Percentiles rank a stretch among this genome's conserved stretches.
Evolutionary conservation across 805 yeast genomes (phyloP).

Genomic region (Ogataea allantospora): DNA sequence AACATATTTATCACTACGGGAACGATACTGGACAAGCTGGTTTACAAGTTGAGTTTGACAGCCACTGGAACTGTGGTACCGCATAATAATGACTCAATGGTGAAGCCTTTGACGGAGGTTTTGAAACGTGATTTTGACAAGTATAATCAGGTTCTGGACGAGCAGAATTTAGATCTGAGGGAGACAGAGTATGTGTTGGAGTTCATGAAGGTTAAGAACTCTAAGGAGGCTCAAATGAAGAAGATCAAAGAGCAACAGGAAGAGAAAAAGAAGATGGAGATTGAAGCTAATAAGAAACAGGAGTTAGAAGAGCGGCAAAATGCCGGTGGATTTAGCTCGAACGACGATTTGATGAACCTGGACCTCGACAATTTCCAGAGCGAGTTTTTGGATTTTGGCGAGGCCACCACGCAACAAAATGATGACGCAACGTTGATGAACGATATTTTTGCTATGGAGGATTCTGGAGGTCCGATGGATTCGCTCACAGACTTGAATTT

Average conservation of each 20-base stretch:
- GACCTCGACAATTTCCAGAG: constrained; percentile 28
- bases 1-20: constrained; percentile 35
- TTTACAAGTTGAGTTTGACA: constrained; percentile 25
- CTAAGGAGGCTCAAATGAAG: constrained; percentile 24
- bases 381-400: constrained; percentile 21
- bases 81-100: constrained; percentile 29
- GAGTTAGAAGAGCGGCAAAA: constrained; percentile 15
- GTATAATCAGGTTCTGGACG: constrained; percentile 32
- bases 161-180: constrained; percentile 27
- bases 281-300: constrained; percentile 17
- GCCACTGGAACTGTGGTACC: constrained; percentile 29
- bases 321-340: constrained; percentile 12
- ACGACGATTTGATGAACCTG: constrained; percentile 29
- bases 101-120: constrained; percentile 25
- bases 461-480: constrained; percentile 8
- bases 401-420: constrained; percentile 5
- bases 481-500: constrained; percentile 28
- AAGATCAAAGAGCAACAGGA: constrained; percentile 21
- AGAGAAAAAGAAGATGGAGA: constrained; percentile 25
- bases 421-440: constrained; percentile 11
- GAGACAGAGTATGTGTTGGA: constrained; percentile 30
- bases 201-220: constrained; percentile 27
- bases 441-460: constrained; percentile 10
- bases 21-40: constrained; percentile 31
- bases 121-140: constrained; percentile 27